Evolutionary conservation across 805 yeast genomes (phyloP).

Genomic region (Cyberlindnera xishuangbannaensis): DNA sequence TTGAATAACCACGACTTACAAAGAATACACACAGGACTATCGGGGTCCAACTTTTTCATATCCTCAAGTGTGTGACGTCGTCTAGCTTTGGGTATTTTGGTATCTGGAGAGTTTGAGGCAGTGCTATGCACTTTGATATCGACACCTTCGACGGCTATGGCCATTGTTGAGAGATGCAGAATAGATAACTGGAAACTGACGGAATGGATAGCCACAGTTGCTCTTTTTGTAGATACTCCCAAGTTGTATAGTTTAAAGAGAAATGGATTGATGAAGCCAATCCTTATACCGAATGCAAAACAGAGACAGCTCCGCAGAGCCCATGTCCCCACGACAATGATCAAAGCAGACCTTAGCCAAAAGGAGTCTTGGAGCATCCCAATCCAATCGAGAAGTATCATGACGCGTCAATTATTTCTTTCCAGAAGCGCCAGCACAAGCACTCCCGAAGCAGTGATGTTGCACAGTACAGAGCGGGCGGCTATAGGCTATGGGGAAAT

Average conservation of each 20-base stretch:
- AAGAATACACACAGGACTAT: conserved; percentile 15
- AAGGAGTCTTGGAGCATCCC: background rate
- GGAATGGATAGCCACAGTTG: conserved; percentile 11
- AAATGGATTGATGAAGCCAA: conserved; percentile 27
- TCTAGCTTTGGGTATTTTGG: background rate
- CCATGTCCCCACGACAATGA: conserved; percentile 1
- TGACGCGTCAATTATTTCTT: too few species aligned
- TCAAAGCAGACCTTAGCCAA: conserved; percentile 4
- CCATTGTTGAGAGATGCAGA: conserved; percentile 13
- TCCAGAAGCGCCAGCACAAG: conserved; percentile 3
- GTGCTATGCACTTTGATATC: conserved; percentile 8
- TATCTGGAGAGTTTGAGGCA: background rate
- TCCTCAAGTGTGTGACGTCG: conserved; percentile 5
- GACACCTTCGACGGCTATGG: conserved; percentile 18
- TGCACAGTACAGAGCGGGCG: background rate
- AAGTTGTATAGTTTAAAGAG: conserved; percentile 18
- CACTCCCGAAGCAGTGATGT: background rate
- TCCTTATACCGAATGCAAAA: conserved; percentile 21
- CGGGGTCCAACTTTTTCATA: conserved; percentile 9
- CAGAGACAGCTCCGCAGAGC: conserved; percentile 10
- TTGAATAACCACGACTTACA: conserved; percentile 6
- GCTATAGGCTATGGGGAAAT: too few species aligned
- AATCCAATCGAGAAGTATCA: background rate
- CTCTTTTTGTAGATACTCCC: conserved; percentile 6
- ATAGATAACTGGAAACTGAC: conserved; percentile 14